Base-by-base conservation (phyloP, 208 protist genomes). In the Wallacemonas sp. region DNA sequence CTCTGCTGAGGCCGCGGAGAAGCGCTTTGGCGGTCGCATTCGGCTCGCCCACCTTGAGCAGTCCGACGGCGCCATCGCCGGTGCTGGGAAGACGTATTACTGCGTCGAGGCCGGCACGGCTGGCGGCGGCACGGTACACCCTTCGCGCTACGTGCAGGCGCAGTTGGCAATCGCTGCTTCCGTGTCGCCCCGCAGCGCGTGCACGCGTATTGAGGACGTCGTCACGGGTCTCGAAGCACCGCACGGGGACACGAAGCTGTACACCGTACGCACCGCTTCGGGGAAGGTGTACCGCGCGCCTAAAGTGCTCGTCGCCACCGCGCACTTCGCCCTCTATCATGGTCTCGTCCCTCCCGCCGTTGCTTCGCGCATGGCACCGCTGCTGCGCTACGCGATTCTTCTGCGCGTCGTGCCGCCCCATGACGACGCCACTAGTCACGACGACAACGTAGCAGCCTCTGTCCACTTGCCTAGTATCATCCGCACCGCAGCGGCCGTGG, bases 231-330 rank as follows among this genome's bases (percentile, higher is more conserved):
- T 62, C 17, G 41, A 2, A 1, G 42, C 6, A 1, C 19, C 38
- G 50, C 38, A 12, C 21, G 39, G 17, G 22, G 68, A 29, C 36
- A n/a, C 38, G 19, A 32, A 9, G 38, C 50, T 24, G 30, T 67
- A 74, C 61, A 32, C 15, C 5, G 68, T 70, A 38, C 38, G n/a
- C 54, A 62, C 48, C 30, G 63, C 45, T 13, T 45, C 30, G 9
- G 70, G 33, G 9, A 29, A 29, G 21, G 50, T 42, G 30, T 48
- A 66, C 44, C 30, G 29, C 27, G 63, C 57, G 2, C n/a, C 32
- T 34, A 66, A 65, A 26, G 70, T 76, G 46, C 52, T 76, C 24
- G 58, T 76, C 34, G 70, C 63, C 2, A 57, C 63, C 22, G 70
- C 63, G 12, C 30, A 26, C 24, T 69, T 70, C 53, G 36, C 57